These are phyloP conservation scores for Monilinia fructigena DNA, from an alignment of 2,329 filamentous ascomycete genomes.

Conservation along the genomic window DNA sequence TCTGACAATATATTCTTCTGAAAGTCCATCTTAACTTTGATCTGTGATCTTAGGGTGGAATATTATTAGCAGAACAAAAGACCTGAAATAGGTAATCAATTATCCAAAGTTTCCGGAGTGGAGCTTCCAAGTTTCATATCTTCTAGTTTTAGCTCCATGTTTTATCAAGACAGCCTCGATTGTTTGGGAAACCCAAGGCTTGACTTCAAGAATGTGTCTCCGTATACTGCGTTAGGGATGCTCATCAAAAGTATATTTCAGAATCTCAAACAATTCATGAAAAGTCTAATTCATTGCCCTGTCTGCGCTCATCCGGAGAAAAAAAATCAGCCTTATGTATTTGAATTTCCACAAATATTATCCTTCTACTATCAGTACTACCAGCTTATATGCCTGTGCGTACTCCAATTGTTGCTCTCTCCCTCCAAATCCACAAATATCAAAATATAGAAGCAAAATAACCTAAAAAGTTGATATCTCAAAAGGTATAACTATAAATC, in stretches of 20 bases:
- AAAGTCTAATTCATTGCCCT: too few relatives aligned
- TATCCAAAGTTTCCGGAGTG: too few relatives aligned
- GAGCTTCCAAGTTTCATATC: too few relatives aligned
- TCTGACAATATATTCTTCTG: not conserved
- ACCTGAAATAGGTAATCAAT: too few relatives aligned
- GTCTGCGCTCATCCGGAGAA: too few relatives aligned
- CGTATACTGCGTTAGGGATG: too few relatives aligned
- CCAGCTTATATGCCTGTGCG: not conserved
- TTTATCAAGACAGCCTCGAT: not conserved
- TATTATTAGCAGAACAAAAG: not conserved
- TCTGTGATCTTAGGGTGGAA: not conserved
- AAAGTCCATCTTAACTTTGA: not conserved
- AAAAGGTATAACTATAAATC: slow-evolving; percentile 19
- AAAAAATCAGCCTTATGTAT: not conserved
- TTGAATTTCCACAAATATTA: not conserved
- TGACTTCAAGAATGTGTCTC: too few relatives aligned
- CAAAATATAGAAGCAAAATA: slow-evolving; percentile 3
- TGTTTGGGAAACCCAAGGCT: too few relatives aligned
- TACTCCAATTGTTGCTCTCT: not conserved
- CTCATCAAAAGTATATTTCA: too few relatives aligned
- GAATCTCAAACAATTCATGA: too few relatives aligned
- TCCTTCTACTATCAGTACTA: not conserved
- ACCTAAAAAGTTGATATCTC: not conserved
- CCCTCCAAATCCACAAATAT: not conserved
- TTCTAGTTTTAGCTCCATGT: not conserved